Conservation (phyloP, 2,329 filamentous ascomycete species). For the Diaporthe australafricana region DNA sequence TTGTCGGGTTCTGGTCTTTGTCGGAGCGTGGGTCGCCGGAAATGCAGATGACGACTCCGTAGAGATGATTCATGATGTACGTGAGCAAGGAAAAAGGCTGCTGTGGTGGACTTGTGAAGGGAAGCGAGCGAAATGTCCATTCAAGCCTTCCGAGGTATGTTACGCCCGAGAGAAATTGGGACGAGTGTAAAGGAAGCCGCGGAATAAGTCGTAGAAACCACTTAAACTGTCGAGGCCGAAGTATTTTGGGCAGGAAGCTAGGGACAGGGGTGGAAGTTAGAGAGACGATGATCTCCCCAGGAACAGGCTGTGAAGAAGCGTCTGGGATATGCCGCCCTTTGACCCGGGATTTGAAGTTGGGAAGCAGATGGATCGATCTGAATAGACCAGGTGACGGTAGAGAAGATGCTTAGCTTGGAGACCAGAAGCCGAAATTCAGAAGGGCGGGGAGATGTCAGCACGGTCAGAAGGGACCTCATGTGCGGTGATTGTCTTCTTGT, state of each 20-base stretch:
- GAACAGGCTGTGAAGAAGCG: background rate
- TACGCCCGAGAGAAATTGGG: background rate
- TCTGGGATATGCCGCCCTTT: background rate
- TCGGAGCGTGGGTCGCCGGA: constrained; percentile 66
- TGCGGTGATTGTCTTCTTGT: background rate
- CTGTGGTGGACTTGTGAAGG: constrained; percentile 36
- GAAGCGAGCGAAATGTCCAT: background rate
- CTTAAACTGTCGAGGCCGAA: background rate
- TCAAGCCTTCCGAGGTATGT: too few species aligned
- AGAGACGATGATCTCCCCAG: background rate
- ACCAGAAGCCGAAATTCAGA: background rate
- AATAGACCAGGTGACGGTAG: background rate
- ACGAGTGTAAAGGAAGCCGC: background rate
- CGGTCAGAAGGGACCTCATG: too few species aligned
- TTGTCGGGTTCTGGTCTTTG: background rate
- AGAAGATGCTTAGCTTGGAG: background rate
- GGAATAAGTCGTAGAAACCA: background rate
- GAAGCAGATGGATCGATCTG: background rate
- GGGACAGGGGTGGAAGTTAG: background rate
- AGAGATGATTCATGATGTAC: constrained; percentile 51
- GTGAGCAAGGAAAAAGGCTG: background rate
- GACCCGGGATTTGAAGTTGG: background rate
- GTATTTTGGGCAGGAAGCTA: background rate
- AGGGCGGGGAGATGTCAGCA: background rate
- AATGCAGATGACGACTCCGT: constrained; percentile 64